Conservation (phyloP, 1,284 basidiomycete species). For the Irpex sp. region DNA sequence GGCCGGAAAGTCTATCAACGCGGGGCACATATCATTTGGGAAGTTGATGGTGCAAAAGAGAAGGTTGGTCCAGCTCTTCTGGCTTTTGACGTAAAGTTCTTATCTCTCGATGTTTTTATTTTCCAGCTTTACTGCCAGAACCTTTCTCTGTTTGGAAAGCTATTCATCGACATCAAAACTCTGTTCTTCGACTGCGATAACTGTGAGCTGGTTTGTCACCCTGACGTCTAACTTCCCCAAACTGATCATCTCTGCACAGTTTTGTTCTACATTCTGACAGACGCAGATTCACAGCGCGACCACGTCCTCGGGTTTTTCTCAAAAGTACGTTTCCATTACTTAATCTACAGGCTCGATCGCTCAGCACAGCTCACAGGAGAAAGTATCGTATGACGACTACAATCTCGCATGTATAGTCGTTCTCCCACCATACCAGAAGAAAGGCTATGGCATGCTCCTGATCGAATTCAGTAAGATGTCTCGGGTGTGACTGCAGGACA, state of each 20-base stretch:
- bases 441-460: slow-evolving; percentile 91
- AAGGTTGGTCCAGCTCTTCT: slow-evolving; percentile 51
- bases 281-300: slow-evolving; percentile 72
- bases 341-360: not conserved
- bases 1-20: slow-evolving; percentile 89
- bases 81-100: slow-evolving; percentile 1
- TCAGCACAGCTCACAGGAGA: slow-evolving; percentile 61
- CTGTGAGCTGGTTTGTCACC: slow-evolving; percentile 42
- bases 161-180: slow-evolving; percentile 99
- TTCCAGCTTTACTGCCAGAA: slow-evolving; percentile 92
- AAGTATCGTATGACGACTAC: slow-evolving; percentile 93
- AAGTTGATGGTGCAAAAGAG: slow-evolving; percentile 86
- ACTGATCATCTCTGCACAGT: slow-evolving; percentile 41
- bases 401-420: slow-evolving; percentile 97
- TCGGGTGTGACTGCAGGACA: not conserved
- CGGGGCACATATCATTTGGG: slow-evolving; percentile 91
- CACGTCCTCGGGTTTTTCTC: slow-evolving; percentile 95
- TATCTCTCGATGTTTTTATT: not conserved
- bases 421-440: slow-evolving; percentile 89
- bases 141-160: slow-evolving; percentile 91
- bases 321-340: slow-evolving; percentile 51
- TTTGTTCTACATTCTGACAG: slow-evolving; percentile 91
- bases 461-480: slow-evolving; percentile 91
- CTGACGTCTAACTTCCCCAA: slow-evolving; percentile 3
- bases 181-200: slow-evolving; percentile 92